Conservation (phyloP, 441 rosid genomes). For the Populus hybrid region DNA sequence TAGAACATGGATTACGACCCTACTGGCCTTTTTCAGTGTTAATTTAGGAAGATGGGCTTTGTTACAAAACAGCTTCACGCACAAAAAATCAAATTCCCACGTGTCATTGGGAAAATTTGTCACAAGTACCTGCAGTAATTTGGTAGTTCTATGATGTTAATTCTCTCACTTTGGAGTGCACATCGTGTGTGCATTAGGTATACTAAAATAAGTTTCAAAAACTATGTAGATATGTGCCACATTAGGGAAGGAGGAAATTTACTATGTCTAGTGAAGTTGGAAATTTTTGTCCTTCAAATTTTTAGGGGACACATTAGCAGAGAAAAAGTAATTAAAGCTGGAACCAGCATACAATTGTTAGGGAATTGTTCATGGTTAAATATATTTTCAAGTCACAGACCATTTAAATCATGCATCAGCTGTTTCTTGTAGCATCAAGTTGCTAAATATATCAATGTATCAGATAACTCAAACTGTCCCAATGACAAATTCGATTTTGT, state of each 20-base stretch:
- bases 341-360: not conserved
- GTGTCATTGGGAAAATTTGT: not conserved
- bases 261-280: not conserved
- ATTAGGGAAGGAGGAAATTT: not conserved
- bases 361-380: slow-evolving; percentile 2
- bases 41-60: not conserved
- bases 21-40: not conserved
- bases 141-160: not conserved
- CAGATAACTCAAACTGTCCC: slow-evolving; percentile 70
- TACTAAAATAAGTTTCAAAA: not conserved
- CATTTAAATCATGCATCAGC: not conserved
- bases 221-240: not conserved
- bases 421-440: slow-evolving; percentile 23
- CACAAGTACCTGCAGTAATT: not conserved
- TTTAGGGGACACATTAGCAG: not conserved
- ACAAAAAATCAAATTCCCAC: not conserved
- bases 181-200: not conserved
- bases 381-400: slow-evolving; percentile 2
- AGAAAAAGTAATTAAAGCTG: not conserved
- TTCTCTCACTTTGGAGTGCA: not conserved
- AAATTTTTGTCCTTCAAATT: not conserved
- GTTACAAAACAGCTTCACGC: not conserved
- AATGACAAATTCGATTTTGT: slow-evolving; percentile 58
- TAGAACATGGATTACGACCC: not conserved
- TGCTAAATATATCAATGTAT: slow-evolving; percentile 44